A percentile compares a stretch with the other conserved stretches of the same genome.
These are phyloP conservation scores for Debaryomyces tyrocola DNA, from an alignment of 805 yeast genomes.

Conservation along the genomic window DNA sequence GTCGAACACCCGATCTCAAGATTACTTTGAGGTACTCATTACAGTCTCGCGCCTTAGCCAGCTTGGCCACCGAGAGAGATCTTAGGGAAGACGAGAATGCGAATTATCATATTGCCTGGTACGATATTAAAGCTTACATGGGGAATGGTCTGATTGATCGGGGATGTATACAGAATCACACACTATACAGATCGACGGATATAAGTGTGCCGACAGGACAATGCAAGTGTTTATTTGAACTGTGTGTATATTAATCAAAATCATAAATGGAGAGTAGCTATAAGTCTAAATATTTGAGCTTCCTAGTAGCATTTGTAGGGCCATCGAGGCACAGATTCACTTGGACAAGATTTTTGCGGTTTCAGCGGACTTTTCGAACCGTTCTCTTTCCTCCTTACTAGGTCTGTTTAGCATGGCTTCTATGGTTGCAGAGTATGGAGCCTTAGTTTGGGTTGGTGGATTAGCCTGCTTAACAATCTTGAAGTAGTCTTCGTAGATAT, in stretches of 20 bases:
- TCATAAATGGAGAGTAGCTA: too few species aligned
- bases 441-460: conserved; percentile 54
- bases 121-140: too few species aligned
- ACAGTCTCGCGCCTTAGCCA: conserved; percentile 54
- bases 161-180: too few species aligned
- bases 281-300: too few species aligned
- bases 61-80: conserved; percentile 47
- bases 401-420: conserved; percentile 35
- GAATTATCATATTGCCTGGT: too few species aligned
- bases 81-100: neutral
- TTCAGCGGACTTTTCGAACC: conserved; percentile 32
- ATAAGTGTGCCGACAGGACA: too few species aligned
- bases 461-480: conserved; percentile 47
- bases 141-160: too few species aligned
- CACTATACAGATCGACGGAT: too few species aligned
- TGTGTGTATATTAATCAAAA: too few species aligned
- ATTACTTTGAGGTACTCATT: conserved; percentile 37
- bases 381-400: conserved; percentile 31
- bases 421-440: conserved; percentile 52
- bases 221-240: too few species aligned
- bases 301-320: too few species aligned
- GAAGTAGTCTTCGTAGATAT: conserved; percentile 79
- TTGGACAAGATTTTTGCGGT: conserved; percentile 30
- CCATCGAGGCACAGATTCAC: neutral
- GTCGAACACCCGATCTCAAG: conserved; percentile 53